Evolutionary conservation across 2,329 filamentous ascomycete genomes (phyloP).

Genomic region (Arthrobotrys pseudoclavata): DNA sequence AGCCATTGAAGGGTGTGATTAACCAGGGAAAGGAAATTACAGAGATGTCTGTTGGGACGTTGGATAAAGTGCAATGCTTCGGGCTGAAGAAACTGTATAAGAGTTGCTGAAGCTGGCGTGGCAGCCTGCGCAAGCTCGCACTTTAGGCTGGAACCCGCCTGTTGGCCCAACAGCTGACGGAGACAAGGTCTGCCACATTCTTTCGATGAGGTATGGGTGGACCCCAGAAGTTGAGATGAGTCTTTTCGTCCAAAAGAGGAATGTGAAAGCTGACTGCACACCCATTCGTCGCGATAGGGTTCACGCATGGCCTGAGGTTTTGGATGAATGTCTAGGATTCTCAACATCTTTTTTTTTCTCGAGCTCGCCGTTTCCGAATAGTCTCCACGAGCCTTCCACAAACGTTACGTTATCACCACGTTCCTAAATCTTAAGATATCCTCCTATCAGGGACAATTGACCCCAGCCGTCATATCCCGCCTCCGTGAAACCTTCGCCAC

Average conservation of each 20-base stretch:
- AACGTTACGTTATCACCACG: slow-evolving; percentile 22
- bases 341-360: slow-evolving; percentile 23
- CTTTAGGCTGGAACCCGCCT: slow-evolving; percentile 19
- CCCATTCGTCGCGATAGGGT: slow-evolving; percentile 18
- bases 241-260: slow-evolving; percentile 26
- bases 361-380: slow-evolving; percentile 26
- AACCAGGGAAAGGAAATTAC: slow-evolving; percentile 47
- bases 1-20: slow-evolving; percentile 42
- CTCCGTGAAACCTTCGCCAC: slow-evolving; percentile 15
- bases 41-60: slow-evolving; percentile 41
- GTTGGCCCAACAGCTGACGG: slow-evolving; percentile 44
- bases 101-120: slow-evolving; percentile 45
- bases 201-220: slow-evolving; percentile 36
- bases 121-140: slow-evolving; percentile 10
- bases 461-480: slow-evolving; percentile 22
- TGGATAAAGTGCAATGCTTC: slow-evolving; percentile 45
- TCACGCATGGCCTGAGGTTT: slow-evolving; percentile 23
- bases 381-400: slow-evolving; percentile 22
- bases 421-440: slow-evolving; percentile 15
- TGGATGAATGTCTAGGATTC: slow-evolving; percentile 22
- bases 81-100: slow-evolving; percentile 56
- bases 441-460: slow-evolving; percentile 26
- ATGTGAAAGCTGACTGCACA: slow-evolving; percentile 25
- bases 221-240: slow-evolving; percentile 43
- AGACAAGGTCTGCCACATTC: slow-evolving; percentile 6